Evolutionary conservation across 805 yeast species (phyloP), one percentile per base, ranked within the genome.

Genomic region (Teunomyces atbi): DNA sequence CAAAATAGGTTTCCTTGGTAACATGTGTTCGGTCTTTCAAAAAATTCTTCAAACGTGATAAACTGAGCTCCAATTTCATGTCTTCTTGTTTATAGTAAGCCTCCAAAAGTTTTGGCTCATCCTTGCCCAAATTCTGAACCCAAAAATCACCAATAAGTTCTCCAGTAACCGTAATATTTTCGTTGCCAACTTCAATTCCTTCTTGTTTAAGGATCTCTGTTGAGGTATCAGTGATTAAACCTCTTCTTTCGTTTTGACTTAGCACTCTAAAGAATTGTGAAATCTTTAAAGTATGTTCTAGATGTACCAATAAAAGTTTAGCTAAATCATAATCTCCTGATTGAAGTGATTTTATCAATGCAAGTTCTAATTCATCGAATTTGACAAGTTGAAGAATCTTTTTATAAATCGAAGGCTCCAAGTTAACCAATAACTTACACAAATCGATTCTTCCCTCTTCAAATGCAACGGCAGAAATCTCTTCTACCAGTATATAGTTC

Each of bases 361-460:
- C 96, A 38, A 79, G 60, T 46, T 80, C 86, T 37, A 80, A 72
- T 55, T 88, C 90, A 38, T 86, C 89, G 74, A 88, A 83, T 18
- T 79, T 81, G 19, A 89, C 61, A 30, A 89, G 72, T 42, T 84
- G 70, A 8, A 52, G 53, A 1, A 89, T 78, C 51, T 85, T 86
- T 46, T 78, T 75, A 5, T 73, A 68, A 0, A 85, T 76, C 11
- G 75, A 68, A 1, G 86, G 84, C 58, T 94, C 98, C 48, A 82
- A 64, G 41, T 82, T 76, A 10, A 87, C 73, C n/a, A 94, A 63
- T 37, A 76, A 69, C 45, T 84, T 79, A 30, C 96, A 84, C 18
- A 94, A 65, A 19, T 74, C 71, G 8, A 77, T 61, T 21, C 98
- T 72, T 1, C 98, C 98, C 63, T 92, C 97, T 56, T 84, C 83